Conservation (phyloP, 306 rosid species). For the Hippophae gyantsensis region DNA sequence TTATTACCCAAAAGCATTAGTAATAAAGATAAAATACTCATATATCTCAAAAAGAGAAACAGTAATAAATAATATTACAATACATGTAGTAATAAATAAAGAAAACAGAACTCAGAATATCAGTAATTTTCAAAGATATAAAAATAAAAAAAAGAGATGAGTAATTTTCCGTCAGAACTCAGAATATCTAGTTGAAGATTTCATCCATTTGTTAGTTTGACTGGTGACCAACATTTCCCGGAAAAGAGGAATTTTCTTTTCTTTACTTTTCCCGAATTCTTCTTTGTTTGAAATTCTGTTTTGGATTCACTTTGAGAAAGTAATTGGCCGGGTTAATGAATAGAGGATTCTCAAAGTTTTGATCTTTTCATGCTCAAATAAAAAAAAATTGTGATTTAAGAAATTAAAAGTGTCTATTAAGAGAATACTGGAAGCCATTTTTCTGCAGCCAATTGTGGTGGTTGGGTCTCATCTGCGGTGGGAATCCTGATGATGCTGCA, state of each 20-base stretch:
- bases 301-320: conserved; percentile 14
- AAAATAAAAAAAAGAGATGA: neutral
- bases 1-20: neutral
- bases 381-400: conserved; percentile 1
- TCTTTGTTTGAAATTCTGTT: too few species aligned
- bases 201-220: conserved; percentile 51
- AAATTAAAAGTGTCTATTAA: conserved; percentile 43
- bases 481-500: conserved; percentile 99
- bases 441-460: conserved; percentile 46
- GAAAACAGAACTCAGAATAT: too few species aligned
- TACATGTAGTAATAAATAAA: neutral
- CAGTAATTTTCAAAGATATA: too few species aligned
- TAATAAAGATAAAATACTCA: neutral
- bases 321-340: neutral
- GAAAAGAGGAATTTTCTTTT: conserved; percentile 18
- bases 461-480: conserved; percentile 41
- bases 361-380: conserved; percentile 29
- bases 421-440: conserved; percentile 38
- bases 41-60: neutral
- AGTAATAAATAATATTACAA: neutral
- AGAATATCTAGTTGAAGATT: conserved; percentile 41
- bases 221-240: conserved; percentile 31
- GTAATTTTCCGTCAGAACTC: conserved; percentile 35
- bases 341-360: conserved; percentile 1
- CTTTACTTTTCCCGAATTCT: neutral